Conservation (phyloP, 2,329 filamentous ascomycete species). For the Neofusicoccum cordaticola region DNA sequence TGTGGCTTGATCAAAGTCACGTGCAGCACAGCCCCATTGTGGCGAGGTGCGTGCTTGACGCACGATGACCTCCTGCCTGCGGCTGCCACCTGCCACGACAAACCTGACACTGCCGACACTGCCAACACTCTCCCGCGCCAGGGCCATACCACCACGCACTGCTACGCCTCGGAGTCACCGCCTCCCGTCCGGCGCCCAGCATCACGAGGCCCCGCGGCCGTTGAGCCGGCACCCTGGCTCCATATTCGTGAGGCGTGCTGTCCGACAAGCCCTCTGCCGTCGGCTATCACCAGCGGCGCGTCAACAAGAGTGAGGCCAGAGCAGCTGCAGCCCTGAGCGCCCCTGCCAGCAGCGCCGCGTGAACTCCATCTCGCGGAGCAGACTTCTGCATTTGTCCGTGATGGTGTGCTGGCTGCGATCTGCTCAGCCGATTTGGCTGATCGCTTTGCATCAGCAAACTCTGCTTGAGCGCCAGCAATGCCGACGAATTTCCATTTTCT, state of each 20-base stretch:
- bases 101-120: neutral
- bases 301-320: constrained; percentile 9
- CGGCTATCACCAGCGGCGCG: constrained; percentile 4
- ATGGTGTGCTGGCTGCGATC: constrained; percentile 10
- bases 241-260: constrained; percentile 4
- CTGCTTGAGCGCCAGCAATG: neutral
- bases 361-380: constrained; percentile 1
- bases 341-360: neutral
- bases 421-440: constrained; percentile 8
- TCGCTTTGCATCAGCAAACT: constrained; percentile 5
- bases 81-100: neutral
- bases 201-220: constrained; percentile 13
- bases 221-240: neutral
- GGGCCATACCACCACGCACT: constrained; percentile 11
- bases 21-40: too few species aligned
- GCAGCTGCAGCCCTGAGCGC: constrained; percentile 11
- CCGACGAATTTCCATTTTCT: constrained; percentile 5
- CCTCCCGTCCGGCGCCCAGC: neutral
- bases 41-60: neutral
- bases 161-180: constrained; percentile 2
- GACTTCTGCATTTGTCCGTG: constrained; percentile 7
- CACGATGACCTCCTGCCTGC: neutral
- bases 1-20: too few species aligned
- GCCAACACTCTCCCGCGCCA: neutral
- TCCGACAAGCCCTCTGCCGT: neutral